Evolutionary conservation across 2,329 filamentous ascomycete genomes (phyloP), one percentile per base, ranked within the genome.

Genomic region (Nannizzia gypsea): DNA sequence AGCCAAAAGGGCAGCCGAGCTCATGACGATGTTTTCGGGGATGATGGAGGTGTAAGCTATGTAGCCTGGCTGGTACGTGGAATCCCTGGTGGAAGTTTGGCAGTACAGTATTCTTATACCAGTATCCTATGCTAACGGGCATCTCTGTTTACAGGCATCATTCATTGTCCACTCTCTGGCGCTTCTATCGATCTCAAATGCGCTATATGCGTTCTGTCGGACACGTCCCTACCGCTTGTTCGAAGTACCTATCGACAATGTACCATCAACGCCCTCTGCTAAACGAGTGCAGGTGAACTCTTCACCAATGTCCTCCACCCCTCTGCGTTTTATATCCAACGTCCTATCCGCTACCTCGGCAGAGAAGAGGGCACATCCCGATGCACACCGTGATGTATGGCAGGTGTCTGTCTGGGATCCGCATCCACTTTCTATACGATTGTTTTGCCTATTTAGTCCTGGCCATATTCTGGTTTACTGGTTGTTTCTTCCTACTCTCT

Each of bases 351-450:
- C 81, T 26, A 83, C 86, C 38, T 86, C 83, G 22, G 89, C 90
- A n/a, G 84, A 91, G 64, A 85, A 88, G 26, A 84, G 90, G 69
- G 87, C 90, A 28, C 88, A 96, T 73, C 89, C 92, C 0, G 69
- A 73, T 64, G 83, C 85, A 60, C 81, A 82, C 26, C 82, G 86
- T 9, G 91, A 99, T 72, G 93, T 99, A 8, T 99, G 93, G 93
- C 91, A 99, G 73, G 76, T 99, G 56, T 83, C 87, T 1, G 81
- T 97, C 5, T 99, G 93, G 93, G 91, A 97, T 70, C 93, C 95
- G 36, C 81, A 92, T 54, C 90, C 91, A 1, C 80, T 95, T 38
- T 90, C 85, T 52, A 75, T 97, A 58, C 84, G 86, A 40, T 77
- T 97, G 2, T 90, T 96, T 69, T 93, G 89, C 67, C 78, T 93